phyloP scores from a whole-genome alignment of 805 yeast genomes.

The Yarrowia sp. region DNA sequence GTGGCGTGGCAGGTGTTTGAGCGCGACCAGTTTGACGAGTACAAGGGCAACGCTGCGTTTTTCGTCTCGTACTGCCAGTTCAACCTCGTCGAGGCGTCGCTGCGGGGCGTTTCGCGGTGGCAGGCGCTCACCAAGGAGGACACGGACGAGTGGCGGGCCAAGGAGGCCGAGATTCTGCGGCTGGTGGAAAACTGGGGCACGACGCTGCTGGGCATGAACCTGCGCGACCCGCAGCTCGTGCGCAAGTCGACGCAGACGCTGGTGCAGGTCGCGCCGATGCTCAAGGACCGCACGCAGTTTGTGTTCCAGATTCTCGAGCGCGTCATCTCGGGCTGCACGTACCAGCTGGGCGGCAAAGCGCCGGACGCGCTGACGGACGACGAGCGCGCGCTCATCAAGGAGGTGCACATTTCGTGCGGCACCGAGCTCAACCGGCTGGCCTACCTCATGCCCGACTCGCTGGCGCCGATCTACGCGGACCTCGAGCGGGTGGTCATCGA shows the following conservation, averaged over 20 bases:
- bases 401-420: constrained; percentile 87
- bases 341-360: constrained; percentile 54
- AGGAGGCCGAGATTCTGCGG: constrained; percentile 50
- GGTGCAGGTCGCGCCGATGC: constrained; percentile 88
- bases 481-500: constrained; percentile 76
- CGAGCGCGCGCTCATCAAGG: constrained; percentile 75
- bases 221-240: constrained; percentile 75
- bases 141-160: constrained; percentile 52
- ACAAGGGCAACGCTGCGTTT: constrained; percentile 59
- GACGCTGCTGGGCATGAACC: constrained; percentile 63
- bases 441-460: constrained; percentile 87
- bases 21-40: constrained; percentile 49
- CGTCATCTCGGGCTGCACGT: constrained; percentile 80
- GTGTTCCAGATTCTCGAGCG: constrained; percentile 84
- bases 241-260: constrained; percentile 86
- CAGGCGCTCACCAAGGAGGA: constrained; percentile 56
- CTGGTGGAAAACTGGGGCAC: constrained; percentile 56
- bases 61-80: constrained; percentile 78
- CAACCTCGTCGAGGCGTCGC: constrained; percentile 80
- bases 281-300: constrained; percentile 70
- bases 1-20: constrained; percentile 64
- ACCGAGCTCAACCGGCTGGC: constrained; percentile 93
- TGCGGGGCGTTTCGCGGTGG: constrained; percentile 94
- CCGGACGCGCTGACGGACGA: constrained; percentile 58
- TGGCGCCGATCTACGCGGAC: constrained; percentile 76